A percentile compares a stretch with the other conserved stretches of the same genome.
Evolutionary conservation across 768 basidiomycete species (phyloP).

Genomic region (Mycena latifolia): DNA sequence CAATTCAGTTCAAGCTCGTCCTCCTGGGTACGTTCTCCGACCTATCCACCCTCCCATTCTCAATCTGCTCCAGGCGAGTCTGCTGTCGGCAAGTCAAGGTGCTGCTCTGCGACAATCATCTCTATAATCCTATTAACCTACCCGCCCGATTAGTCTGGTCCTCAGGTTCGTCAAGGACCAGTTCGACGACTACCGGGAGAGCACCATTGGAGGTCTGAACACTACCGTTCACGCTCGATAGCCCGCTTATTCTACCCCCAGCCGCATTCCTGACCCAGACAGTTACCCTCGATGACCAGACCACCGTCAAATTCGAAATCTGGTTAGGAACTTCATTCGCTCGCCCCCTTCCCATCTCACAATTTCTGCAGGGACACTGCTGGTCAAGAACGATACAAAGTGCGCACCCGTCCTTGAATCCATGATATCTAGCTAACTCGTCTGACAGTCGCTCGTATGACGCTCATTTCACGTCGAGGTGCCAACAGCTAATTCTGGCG

Average conservation of each 20-base stretch:
- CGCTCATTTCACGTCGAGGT: constrained; percentile 16
- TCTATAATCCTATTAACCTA: constrained; percentile 39
- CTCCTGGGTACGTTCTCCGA: constrained; percentile 78
- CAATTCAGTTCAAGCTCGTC: constrained; percentile 98
- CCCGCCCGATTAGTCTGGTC: constrained; percentile 74
- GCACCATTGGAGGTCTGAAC: constrained; percentile 87
- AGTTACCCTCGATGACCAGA: constrained; percentile 88
- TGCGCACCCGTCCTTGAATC: constrained; percentile 44
- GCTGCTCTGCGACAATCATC: constrained; percentile 25
- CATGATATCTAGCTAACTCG: constrained; percentile 23
- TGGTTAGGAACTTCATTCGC: constrained; percentile 67
- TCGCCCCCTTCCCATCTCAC: constrained; percentile 1
- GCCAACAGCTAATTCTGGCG: constrained; percentile 16
- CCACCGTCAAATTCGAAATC: constrained; percentile 97
- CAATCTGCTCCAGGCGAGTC: constrained; percentile 79
- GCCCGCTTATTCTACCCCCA: constrained; percentile 46
- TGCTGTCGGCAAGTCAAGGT: constrained; percentile 98
- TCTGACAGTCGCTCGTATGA: constrained; percentile 55
- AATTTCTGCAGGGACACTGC: constrained; percentile 84
- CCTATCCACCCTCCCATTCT: constrained; percentile 17
- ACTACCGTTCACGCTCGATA: constrained; percentile 15
- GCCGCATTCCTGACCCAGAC: constrained; percentile 99
- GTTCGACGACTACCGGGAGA: constrained; percentile 96
- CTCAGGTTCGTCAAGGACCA: constrained; percentile 97
- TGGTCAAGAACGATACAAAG: constrained; percentile 96